These are phyloP conservation scores for Cytospora paraplurivora DNA, from an alignment of 2,329 filamentous ascomycete species.

Conservation along the genomic window DNA sequence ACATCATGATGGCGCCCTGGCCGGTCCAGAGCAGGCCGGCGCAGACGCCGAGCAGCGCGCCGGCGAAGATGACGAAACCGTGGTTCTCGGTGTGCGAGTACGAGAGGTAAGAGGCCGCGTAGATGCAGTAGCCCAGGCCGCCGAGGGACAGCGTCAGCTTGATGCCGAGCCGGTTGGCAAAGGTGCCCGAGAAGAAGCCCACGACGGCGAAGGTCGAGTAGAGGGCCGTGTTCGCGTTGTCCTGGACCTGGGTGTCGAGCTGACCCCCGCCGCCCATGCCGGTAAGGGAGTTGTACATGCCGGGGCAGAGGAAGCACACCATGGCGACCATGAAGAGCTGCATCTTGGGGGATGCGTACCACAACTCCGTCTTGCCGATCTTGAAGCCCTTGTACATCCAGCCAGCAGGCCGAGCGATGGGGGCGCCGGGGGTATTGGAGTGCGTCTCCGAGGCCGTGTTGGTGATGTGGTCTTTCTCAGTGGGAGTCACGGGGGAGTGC, in stretches of 20 bases:
- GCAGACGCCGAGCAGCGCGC: conserved; percentile 74
- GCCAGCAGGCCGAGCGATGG: conserved; percentile 45
- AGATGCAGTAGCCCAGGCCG: conserved; percentile 76
- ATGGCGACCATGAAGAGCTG: conserved; percentile 73
- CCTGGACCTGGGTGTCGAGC: conserved; percentile 54
- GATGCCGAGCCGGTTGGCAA: conserved; percentile 76
- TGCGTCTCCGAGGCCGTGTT: neutral
- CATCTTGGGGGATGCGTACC: conserved; percentile 73
- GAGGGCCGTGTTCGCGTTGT: conserved; percentile 57
- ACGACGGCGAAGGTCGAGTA: conserved; percentile 58
- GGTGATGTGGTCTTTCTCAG: conserved; percentile 3
- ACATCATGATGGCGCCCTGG: conserved; percentile 86
- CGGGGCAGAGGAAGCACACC: conserved; percentile 68
- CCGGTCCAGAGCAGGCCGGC: conserved; percentile 81
- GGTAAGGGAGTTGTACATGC: conserved; percentile 67
- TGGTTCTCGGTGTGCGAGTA: conserved; percentile 69
- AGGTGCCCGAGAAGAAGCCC: conserved; percentile 73
- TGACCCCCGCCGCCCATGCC: conserved; percentile 64
- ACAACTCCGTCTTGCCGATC: conserved; percentile 54
- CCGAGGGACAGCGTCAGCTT: conserved; percentile 69
- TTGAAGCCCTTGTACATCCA: conserved; percentile 70
- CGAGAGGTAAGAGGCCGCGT: conserved; percentile 69
- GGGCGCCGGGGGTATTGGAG: conserved; percentile 4
- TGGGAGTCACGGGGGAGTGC: neutral
- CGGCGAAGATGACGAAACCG: conserved; percentile 76